A percentile compares a stretch with the other conserved stretches of the same genome.
phyloP scores from a whole-genome alignment of 805 yeast genomes.

The Cyberlindnera petersonii region DNA sequence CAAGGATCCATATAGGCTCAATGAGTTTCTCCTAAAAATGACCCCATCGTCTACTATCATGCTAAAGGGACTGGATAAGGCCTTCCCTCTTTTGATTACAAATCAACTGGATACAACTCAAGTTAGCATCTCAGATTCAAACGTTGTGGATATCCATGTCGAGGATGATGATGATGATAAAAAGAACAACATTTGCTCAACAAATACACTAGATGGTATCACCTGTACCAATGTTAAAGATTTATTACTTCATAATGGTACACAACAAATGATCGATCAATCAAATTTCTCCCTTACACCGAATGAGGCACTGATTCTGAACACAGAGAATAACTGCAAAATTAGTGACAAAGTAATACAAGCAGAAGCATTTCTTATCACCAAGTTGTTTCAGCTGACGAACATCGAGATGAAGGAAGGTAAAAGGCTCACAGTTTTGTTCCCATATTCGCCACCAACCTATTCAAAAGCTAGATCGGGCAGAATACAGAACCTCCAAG shows the following conservation, averaged over 20 bases:
- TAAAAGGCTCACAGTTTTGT: not conserved
- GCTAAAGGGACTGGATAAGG: not conserved
- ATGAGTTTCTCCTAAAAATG: not conserved
- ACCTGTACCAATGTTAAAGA: not conserved
- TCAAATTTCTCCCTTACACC: not conserved
- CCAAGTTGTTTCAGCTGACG: not conserved
- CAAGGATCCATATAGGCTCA: constrained; percentile 2
- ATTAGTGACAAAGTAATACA: not conserved
- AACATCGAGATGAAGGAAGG: not conserved
- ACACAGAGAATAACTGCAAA: not conserved
- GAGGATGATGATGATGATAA: too few species aligned
- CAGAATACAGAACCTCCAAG: not conserved
- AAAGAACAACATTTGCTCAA: too few species aligned
- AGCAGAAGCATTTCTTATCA: constrained; percentile 1
- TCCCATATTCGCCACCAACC: not conserved
- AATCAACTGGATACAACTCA: not conserved
- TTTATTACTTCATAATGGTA: not conserved
- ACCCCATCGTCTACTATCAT: not conserved
- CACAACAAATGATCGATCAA: not conserved
- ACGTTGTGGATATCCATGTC: constrained; percentile 1
- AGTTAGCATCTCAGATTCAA: not conserved
- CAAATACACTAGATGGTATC: not conserved
- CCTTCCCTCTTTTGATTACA: not conserved
- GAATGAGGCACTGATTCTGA: not conserved
- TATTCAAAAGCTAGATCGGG: not conserved